A percentile compares a stretch with the other conserved stretches of the same genome.
Evolutionary conservation across 257 asterid species (phyloP).

Genomic region (Cordia subcordata): DNA sequence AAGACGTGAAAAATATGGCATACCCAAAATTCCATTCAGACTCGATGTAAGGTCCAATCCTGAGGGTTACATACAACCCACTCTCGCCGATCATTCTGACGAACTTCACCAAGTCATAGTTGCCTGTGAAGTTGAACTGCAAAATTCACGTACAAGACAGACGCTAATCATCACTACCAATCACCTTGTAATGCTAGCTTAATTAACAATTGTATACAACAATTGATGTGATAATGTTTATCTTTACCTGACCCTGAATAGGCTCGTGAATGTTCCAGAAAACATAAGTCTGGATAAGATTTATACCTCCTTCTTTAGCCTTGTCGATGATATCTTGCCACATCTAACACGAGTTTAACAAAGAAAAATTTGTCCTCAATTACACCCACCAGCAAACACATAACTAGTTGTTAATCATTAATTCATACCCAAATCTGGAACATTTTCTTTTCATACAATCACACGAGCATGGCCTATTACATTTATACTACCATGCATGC

Average conservation of each 20-base stretch:
- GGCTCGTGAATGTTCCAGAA: conserved; percentile 88
- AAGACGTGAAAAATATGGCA: not conserved
- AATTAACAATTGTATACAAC: not conserved
- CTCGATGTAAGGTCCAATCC: conserved; percentile 76
- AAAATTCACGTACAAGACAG: not conserved
- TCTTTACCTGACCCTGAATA: conserved; percentile 54
- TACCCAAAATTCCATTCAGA: conserved; percentile 88
- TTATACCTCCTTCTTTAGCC: conserved; percentile 62
- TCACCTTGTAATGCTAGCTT: not conserved
- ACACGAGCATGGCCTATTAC: too few relatives aligned
- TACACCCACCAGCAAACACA: not conserved
- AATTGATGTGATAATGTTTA: not conserved
- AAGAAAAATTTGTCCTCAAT: not conserved
- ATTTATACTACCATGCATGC: too few relatives aligned
- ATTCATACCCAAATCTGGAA: too few relatives aligned
- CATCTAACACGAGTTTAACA: conserved; percentile 35
- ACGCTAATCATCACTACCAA: not conserved
- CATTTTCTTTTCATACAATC: too few relatives aligned
- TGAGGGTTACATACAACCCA: conserved; percentile 72
- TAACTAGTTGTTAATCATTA: too few relatives aligned
- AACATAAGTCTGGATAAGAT: conserved; percentile 61
- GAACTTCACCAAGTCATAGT: conserved; percentile 52
- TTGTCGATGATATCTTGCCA: conserved; percentile 57
- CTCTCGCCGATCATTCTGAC: conserved; percentile 41
- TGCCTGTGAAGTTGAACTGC: conserved; percentile 65